These are phyloP conservation scores for Alternaria postmessia DNA, from an alignment of 2,329 filamentous ascomycete genomes.

Conservation along the genomic window DNA sequence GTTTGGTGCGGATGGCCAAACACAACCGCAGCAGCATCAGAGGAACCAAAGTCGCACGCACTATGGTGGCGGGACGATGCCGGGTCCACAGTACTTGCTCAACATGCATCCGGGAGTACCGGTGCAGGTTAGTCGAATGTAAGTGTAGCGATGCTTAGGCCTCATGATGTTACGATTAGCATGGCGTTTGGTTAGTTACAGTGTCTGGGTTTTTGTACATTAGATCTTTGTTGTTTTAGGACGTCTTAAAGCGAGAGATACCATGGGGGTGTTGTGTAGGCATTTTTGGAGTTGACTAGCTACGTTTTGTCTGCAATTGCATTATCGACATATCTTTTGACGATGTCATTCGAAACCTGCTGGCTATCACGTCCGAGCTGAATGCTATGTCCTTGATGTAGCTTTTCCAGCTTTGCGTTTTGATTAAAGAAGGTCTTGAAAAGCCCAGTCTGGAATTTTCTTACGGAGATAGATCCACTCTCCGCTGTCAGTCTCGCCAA, in stretches of 20 bases:
- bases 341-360: too few relatives aligned
- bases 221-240: neutral
- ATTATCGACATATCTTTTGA: too few relatives aligned
- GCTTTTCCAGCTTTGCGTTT: neutral
- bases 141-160: neutral
- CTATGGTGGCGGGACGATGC: constrained; percentile 46
- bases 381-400: neutral
- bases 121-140: constrained; percentile 34
- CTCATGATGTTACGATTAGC: constrained; percentile 8
- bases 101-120: constrained; percentile 51
- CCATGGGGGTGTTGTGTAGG: neutral
- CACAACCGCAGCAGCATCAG: constrained; percentile 8
- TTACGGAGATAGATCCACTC: neutral
- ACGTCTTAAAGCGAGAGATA: constrained; percentile 4
- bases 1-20: constrained; percentile 20
- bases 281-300: neutral
- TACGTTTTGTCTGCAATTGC: neutral
- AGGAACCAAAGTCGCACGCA: constrained; percentile 1
- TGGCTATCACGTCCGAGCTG: too few relatives aligned
- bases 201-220: neutral
- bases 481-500: neutral
- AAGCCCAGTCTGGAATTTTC: neutral
- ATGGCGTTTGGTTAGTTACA: neutral
- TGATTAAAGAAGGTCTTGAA: too few relatives aligned
- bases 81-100: constrained; percentile 47